Percentiles rank a stretch among this genome's conserved stretches.
Conservation (phyloP, 345 rosid genomes). For the Anacardium occidentale region DNA sequence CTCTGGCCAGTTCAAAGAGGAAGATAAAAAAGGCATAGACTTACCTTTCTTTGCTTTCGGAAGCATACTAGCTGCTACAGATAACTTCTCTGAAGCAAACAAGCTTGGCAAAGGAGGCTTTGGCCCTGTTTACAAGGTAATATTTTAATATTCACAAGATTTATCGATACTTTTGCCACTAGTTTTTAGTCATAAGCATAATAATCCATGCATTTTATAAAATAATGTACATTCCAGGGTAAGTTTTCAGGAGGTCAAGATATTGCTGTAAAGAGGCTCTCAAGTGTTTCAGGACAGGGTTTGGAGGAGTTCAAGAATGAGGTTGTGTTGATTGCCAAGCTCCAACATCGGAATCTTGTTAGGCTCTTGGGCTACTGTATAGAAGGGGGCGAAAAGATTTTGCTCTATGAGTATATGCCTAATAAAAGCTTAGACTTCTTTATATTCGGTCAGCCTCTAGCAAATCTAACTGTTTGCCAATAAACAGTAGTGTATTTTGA, state of each 20-base stretch:
- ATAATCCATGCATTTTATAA: background rate
- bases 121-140: conserved; percentile 67
- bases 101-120: conserved; percentile 62
- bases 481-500: background rate
- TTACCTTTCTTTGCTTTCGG: conserved; percentile 55
- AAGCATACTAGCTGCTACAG: conserved; percentile 59
- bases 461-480: background rate
- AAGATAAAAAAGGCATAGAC: conserved; percentile 44
- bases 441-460: conserved; percentile 45
- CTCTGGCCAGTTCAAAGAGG: conserved; percentile 48
- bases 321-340: conserved; percentile 59
- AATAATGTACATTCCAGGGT: conserved; percentile 29
- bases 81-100: conserved; percentile 52
- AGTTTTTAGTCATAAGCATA: background rate
- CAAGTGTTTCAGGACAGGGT: conserved; percentile 58
- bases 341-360: conserved; percentile 73
- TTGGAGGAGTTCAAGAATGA: conserved; percentile 61
- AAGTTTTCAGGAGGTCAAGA: conserved; percentile 46
- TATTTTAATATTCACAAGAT: background rate
- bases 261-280: conserved; percentile 63
- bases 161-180: background rate
- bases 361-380: conserved; percentile 65
- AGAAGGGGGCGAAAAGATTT: conserved; percentile 48
- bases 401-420: conserved; percentile 58
- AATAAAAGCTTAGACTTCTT: conserved; percentile 61